phyloP scores from a whole-genome alignment of 352 stramenopile species.

The Pythium periplocum region DNA sequence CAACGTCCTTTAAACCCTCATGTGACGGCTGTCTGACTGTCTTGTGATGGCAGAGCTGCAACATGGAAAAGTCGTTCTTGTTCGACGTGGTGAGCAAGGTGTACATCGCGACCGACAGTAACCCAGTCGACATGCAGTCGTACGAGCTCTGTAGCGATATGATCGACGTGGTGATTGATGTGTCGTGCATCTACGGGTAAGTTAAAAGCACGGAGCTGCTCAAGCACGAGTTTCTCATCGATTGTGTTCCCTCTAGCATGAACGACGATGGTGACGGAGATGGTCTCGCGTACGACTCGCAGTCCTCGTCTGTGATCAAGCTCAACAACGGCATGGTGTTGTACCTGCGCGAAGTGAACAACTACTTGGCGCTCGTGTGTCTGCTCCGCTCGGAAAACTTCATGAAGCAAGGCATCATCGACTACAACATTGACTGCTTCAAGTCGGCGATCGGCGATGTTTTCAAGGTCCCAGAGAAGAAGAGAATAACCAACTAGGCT shows the following conservation, averaged over 20 bases:
- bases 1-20: neutral
- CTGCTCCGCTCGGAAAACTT: slow-evolving; percentile 96
- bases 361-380: slow-evolving; percentile 98
- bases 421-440: slow-evolving; percentile 99
- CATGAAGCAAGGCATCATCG: slow-evolving; percentile 96
- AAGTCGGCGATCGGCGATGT: slow-evolving; percentile 91
- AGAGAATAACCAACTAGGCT: slow-evolving; percentile 31
- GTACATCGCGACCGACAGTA: slow-evolving; percentile 98
- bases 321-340: slow-evolving; percentile 97
- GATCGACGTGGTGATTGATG: slow-evolving; percentile 99
- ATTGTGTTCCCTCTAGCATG: slow-evolving; percentile 37
- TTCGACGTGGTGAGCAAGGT: slow-evolving; percentile 99
- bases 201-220: neutral
- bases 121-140: slow-evolving; percentile 96
- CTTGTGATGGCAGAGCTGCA: slow-evolving; percentile 79
- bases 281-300: slow-evolving; percentile 92
- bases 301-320: slow-evolving; percentile 96
- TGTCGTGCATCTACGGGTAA: slow-evolving; percentile 98
- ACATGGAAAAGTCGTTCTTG: slow-evolving; percentile 98
- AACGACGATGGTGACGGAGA: slow-evolving; percentile 89
- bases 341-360: slow-evolving; percentile 92
- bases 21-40: neutral
- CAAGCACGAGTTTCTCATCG: slow-evolving; percentile 1
- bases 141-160: slow-evolving; percentile 99
- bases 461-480: slow-evolving; percentile 71